Evolutionary conservation across 2,329 filamentous ascomycete genomes (phyloP).

Genomic region (Talaromyces sp.): DNA sequence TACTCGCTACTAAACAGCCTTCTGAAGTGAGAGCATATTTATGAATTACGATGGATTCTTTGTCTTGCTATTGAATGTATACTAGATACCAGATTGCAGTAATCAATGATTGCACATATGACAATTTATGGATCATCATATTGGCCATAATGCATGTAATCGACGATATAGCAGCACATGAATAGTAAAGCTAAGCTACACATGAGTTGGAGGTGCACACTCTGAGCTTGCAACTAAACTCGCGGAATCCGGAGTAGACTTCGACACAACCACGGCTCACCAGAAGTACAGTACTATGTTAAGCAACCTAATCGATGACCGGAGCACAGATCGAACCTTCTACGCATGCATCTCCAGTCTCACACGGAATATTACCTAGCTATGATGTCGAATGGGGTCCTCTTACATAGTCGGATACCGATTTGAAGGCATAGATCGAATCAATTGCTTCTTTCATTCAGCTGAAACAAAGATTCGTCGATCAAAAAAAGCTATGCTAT

Average conservation of each 20-base stretch:
- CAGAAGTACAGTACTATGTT: too few species aligned
- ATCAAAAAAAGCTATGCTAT: neutral
- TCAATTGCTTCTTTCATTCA: neutral
- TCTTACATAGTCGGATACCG: neutral
- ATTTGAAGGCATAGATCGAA: neutral
- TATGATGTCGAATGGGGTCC: neutral
- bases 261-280: neutral
- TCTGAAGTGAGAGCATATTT: neutral
- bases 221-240: neutral
- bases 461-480: neutral
- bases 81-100: constrained; percentile 3
- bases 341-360: neutral
- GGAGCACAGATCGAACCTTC: neutral
- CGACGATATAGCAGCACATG: too few species aligned
- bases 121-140: too few species aligned
- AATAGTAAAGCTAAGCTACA: too few species aligned
- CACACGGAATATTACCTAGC: neutral
- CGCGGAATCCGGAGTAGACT: neutral
- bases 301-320: neutral
- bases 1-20: constrained; percentile 8
- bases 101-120: neutral
- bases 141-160: too few species aligned
- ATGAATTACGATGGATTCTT: neutral
- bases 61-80: neutral
- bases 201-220: too few species aligned